phyloP scores from a whole-genome alignment of 176 grass and related monocot species.

The Panicum miliaceum region DNA sequence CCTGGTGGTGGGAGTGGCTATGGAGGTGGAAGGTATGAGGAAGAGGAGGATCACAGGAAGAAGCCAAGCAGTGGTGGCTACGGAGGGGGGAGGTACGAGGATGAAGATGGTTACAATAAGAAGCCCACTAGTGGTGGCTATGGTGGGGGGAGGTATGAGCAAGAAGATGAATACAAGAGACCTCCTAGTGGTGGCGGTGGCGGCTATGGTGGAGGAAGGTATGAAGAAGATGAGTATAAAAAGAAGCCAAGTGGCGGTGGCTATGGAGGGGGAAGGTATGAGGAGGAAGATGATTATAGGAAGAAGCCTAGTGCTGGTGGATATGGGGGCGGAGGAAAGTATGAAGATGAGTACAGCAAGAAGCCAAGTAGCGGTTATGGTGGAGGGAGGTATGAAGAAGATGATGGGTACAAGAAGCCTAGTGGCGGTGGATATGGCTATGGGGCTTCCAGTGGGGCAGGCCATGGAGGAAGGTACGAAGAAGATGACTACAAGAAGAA shows the following conservation, averaged over 20 bases:
- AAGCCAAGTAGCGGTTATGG: constrained; percentile 40
- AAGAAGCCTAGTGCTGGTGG: constrained; percentile 48
- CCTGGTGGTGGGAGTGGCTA: constrained; percentile 7
- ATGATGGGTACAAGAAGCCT: constrained; percentile 45
- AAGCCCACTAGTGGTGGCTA: neutral
- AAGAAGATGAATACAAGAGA: constrained; percentile 50
- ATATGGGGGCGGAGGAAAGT: constrained; percentile 46
- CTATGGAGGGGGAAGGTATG: constrained; percentile 50
- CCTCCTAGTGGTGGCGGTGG: constrained; percentile 26
- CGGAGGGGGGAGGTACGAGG: constrained; percentile 47
- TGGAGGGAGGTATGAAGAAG: constrained; percentile 49
- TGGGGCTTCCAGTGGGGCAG: constrained; percentile 41
- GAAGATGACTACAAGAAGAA: constrained; percentile 57
- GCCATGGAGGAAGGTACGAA: constrained; percentile 50
- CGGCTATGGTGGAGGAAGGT: constrained; percentile 30
- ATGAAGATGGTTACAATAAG: constrained; percentile 42
- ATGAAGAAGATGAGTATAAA: constrained; percentile 43
- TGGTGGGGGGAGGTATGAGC: constrained; percentile 40
- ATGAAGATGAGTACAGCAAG: constrained; percentile 50
- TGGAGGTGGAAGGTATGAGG: constrained; percentile 33
- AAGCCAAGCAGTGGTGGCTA: constrained; percentile 41
- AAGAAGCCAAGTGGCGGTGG: constrained; percentile 46
- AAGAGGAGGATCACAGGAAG: constrained; percentile 42
- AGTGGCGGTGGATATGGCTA: constrained; percentile 44
- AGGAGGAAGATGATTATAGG: constrained; percentile 46